phyloP scores from a whole-genome alignment of 495 filamentous ascomycete species.

The Podospora tetraspora region DNA sequence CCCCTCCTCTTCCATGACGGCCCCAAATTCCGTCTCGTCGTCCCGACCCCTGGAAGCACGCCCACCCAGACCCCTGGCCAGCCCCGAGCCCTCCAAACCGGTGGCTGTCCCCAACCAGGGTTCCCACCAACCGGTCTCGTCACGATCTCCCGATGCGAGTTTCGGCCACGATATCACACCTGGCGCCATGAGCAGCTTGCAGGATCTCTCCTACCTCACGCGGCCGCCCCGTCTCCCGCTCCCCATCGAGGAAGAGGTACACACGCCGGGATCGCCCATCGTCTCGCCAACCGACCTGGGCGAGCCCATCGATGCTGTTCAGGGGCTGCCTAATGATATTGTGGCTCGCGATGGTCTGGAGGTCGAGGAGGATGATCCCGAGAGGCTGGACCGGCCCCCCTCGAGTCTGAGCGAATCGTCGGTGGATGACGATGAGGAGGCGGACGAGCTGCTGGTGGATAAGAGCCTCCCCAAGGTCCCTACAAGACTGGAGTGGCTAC shows the following conservation, averaged over 20 bases:
- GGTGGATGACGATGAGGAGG: constrained; percentile 74
- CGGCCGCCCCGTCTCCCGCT: constrained; percentile 83
- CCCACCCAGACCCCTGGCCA: constrained; percentile 14
- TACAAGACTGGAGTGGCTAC: constrained; percentile 75
- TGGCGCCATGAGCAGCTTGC: constrained; percentile 40
- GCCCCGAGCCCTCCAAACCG: constrained; percentile 38
- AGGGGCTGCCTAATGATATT: not conserved
- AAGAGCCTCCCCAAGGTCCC: constrained; percentile 63
- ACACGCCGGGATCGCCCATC: constrained; percentile 82
- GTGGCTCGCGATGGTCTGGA: constrained; percentile 34
- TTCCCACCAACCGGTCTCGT: constrained; percentile 25
- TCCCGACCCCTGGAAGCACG: constrained; percentile 36
- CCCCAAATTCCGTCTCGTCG: constrained; percentile 26
- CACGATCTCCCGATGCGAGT: constrained; percentile 32
- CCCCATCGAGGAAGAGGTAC: constrained; percentile 82
- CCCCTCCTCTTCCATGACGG: constrained; percentile 29
- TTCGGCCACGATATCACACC: constrained; percentile 33
- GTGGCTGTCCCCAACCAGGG: constrained; percentile 45
- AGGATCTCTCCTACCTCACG: constrained; percentile 56
- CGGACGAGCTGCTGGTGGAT: constrained; percentile 68
- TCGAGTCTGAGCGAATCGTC: constrained; percentile 60
- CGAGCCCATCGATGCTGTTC: constrained; percentile 42
- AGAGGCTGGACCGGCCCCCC: constrained; percentile 36
- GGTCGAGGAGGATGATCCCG: constrained; percentile 19
- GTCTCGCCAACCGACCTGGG: constrained; percentile 59